Evolutionary conservation across 2,329 filamentous ascomycete genomes (phyloP).

Genomic region (Lachnellula suecica): DNA sequence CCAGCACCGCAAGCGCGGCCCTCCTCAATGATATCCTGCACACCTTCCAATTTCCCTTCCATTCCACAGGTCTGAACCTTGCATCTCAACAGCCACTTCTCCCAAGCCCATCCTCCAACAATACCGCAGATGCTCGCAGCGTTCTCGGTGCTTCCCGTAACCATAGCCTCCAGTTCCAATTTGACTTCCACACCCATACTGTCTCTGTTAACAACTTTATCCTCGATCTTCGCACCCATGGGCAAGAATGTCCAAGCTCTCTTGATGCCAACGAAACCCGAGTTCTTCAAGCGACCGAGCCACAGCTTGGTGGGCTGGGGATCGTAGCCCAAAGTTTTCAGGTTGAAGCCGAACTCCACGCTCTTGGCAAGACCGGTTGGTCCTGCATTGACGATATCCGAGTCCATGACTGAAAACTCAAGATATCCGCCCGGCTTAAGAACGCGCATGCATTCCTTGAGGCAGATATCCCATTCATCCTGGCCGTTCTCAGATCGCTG

Average conservation of each 20-base stretch:
- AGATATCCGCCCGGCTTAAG: slow-evolving; percentile 88
- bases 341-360: slow-evolving; percentile 88
- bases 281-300: slow-evolving; percentile 68
- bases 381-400: slow-evolving; percentile 84
- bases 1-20: slow-evolving; percentile 57
- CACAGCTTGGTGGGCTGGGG: slow-evolving; percentile 80
- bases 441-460: slow-evolving; percentile 84
- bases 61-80: slow-evolving; percentile 81
- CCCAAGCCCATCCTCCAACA: slow-evolving; percentile 88
- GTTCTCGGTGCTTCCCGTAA: slow-evolving; percentile 67
- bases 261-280: slow-evolving; percentile 78
- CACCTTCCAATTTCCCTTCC: slow-evolving; percentile 59
- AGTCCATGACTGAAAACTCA: slow-evolving; percentile 87
- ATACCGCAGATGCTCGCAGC: slow-evolving; percentile 77
- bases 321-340: slow-evolving; percentile 89
- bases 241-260: slow-evolving; percentile 89
- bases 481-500: slow-evolving; percentile 63
- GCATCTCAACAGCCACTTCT: slow-evolving; percentile 89
- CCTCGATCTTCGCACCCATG: slow-evolving; percentile 60
- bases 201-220: slow-evolving; percentile 39
- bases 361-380: slow-evolving; percentile 77
- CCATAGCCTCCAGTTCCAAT: slow-evolving; percentile 60
- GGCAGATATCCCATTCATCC: slow-evolving; percentile 86
- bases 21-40: slow-evolving; percentile 63
- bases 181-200: slow-evolving; percentile 42